Evolutionary conservation across 345 rosid species (phyloP).

Genomic region (Eutrema heterophyllum): DNA sequence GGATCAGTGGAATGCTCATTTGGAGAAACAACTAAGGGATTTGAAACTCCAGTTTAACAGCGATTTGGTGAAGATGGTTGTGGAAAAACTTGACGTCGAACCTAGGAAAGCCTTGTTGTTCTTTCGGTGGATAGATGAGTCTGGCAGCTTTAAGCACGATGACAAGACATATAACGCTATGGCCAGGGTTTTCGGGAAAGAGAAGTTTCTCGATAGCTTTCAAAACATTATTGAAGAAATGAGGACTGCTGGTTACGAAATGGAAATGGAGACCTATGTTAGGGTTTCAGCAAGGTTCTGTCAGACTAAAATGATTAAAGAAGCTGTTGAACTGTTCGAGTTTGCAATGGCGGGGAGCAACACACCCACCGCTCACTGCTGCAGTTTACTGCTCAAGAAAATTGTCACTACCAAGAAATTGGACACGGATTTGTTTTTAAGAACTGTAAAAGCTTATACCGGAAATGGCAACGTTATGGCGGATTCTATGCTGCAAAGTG

Average conservation of each 20-base stretch:
- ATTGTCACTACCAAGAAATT: slow-evolving; percentile 49
- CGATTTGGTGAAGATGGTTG: slow-evolving; percentile 50
- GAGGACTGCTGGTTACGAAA: slow-evolving; percentile 49
- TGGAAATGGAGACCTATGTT: slow-evolving; percentile 61
- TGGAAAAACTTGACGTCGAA: slow-evolving; percentile 61
- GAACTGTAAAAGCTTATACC: slow-evolving; percentile 51
- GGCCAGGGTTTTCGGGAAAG: slow-evolving; percentile 71
- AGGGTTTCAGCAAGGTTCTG: slow-evolving; percentile 40
- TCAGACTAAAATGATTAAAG: slow-evolving; percentile 27
- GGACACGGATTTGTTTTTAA: slow-evolving; percentile 58
- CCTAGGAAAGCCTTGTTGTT: slow-evolving; percentile 63
- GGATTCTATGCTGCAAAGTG: slow-evolving; percentile 49
- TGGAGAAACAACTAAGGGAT: slow-evolving; percentile 47
- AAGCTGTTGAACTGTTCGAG: slow-evolving; percentile 21
- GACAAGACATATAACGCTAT: slow-evolving; percentile 62
- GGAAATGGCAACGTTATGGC: slow-evolving; percentile 51
- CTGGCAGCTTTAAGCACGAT: slow-evolving; percentile 48
- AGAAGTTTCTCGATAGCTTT: slow-evolving; percentile 75
- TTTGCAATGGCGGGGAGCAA: slow-evolving; percentile 61
- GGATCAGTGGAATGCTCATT: slow-evolving; percentile 58
- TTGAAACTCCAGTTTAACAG: slow-evolving; percentile 39
- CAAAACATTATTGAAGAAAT: slow-evolving; percentile 63
- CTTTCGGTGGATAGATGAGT: slow-evolving; percentile 79
- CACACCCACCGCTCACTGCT: slow-evolving; percentile 49
- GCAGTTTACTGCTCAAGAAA: slow-evolving; percentile 47